Conservation (phyloP, 768 basidiomycete species). For the Serendipita indica region DNA sequence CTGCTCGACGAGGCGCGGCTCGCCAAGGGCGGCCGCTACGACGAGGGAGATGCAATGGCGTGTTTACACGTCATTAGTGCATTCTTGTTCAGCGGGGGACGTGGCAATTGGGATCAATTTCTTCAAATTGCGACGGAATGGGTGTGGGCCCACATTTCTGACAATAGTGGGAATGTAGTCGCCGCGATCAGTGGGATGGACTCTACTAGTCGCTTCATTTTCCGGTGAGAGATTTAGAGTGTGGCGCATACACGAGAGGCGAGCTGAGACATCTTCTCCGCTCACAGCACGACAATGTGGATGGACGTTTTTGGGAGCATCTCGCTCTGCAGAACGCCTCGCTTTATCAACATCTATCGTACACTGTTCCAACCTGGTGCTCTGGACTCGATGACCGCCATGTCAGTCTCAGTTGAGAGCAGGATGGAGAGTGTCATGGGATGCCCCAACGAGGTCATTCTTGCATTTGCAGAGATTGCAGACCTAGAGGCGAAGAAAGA, state of each 20-base stretch:
- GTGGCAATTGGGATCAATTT: constrained; percentile 53
- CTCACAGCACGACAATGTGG: constrained; percentile 73
- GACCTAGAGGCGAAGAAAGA: constrained; percentile 54
- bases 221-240: neutral
- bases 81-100: constrained; percentile 64
- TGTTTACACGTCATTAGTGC: constrained; percentile 62
- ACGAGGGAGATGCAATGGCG: constrained; percentile 62
- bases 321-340: constrained; percentile 45
- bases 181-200: neutral
- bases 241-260: constrained; percentile 10
- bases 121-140: constrained; percentile 45
- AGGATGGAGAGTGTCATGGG: constrained; percentile 81
- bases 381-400: constrained; percentile 23
- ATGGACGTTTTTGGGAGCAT: constrained; percentile 71
- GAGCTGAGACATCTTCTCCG: constrained; percentile 15
- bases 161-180: constrained; percentile 31
- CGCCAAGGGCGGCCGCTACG: constrained; percentile 17
- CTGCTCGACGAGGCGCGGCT: neutral
- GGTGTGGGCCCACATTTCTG: constrained; percentile 35
- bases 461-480: constrained; percentile 64
- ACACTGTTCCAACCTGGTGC: constrained; percentile 32
- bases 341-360: constrained; percentile 41
- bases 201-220: neutral
- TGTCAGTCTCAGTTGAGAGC: constrained; percentile 25
- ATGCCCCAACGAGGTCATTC: constrained; percentile 64